A percentile compares a stretch with the other conserved stretches of the same genome.
phyloP scores from a whole-genome alignment of 768 basidiomycete species.

The Boletus eberwhitei region DNA sequence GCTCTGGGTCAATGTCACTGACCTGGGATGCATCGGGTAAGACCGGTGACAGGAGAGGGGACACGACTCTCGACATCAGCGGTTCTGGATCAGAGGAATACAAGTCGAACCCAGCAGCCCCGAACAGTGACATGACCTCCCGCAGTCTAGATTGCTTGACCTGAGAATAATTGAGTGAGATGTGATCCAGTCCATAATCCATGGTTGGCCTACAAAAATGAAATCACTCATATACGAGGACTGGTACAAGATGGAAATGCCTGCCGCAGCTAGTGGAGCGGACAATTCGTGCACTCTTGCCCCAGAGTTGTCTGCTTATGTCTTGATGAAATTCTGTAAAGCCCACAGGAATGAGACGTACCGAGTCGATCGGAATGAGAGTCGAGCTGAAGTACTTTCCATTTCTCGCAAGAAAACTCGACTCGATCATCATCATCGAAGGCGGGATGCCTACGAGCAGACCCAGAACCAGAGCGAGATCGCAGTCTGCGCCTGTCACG shows the following conservation, averaged over 20 bases:
- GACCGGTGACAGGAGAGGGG: constrained; percentile 32
- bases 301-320: constrained; percentile 56
- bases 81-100: constrained; percentile 47
- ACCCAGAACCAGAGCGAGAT: constrained; percentile 39
- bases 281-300: constrained; percentile 75
- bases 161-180: constrained; percentile 33
- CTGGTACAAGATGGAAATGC: constrained; percentile 80
- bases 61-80: constrained; percentile 29
- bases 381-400: constrained; percentile 81
- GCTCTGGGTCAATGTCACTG: constrained; percentile 28
- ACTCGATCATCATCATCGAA: constrained; percentile 44
- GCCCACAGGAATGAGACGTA: constrained; percentile 28
- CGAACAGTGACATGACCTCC: constrained; percentile 59
- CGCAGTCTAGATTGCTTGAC: constrained; percentile 64
- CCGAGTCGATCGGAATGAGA: constrained; percentile 71
- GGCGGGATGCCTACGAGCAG: constrained; percentile 21
- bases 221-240: constrained; percentile 83
- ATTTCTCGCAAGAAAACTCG: constrained; percentile 69
- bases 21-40: constrained; percentile 29
- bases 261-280: constrained; percentile 68
- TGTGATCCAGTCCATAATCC: neutral
- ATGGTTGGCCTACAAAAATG: constrained; percentile 58
- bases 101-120: constrained; percentile 62
- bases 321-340: constrained; percentile 3
- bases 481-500: constrained; percentile 50